Evolutionary conservation across 352 stramenopile species (phyloP), one percentile per base, ranked within the genome.

Genomic region (Phytophthora pisi): DNA sequence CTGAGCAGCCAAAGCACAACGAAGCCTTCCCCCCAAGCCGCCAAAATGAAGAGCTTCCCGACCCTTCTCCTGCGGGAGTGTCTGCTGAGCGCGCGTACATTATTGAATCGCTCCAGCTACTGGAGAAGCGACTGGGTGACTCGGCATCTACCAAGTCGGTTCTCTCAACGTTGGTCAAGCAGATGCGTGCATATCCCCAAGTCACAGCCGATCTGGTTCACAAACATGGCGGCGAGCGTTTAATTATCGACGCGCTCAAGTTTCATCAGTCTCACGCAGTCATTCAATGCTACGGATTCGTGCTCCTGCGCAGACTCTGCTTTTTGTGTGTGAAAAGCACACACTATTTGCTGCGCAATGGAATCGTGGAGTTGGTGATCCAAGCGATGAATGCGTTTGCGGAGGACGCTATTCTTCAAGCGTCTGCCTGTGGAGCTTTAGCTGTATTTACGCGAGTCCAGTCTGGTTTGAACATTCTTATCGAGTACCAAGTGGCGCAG

Each of bases 251-350:
- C 0, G 69, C 83, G n/a, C 77, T 95, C 20, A 77, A 75, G 26
- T 73, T 68, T 50, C 85, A 95, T 66, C 67, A 79, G 31, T 47
- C 70, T 1, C 83, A 95, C 61, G 85, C 87, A 0, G 84, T 93
- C 13, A 88, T 95, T 28, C 85, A 93, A 64, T 95, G 85, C 56
- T 95, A 93, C 55, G 79, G 78, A 0, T 93, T 90, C 24, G 85
- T 95, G 13, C 73, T 95, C 9, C 55, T 93, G 24, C 81, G 87
- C 0, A 76, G 87, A 15, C 64, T 93, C 2, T 92, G 87, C 59
- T 93, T 93, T 34, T 66, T 95, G 34, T 91, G 81, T 42, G 63
- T 78, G 13, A 79, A 86, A 47, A 90, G 78, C 61, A 82, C 85
- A 34, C 70, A 88, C 42, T 81, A 66, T 9, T 78, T 95, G 34